Evolutionary conservation across 306 rosid species (phyloP).

Genomic region (Lupinus albus): DNA sequence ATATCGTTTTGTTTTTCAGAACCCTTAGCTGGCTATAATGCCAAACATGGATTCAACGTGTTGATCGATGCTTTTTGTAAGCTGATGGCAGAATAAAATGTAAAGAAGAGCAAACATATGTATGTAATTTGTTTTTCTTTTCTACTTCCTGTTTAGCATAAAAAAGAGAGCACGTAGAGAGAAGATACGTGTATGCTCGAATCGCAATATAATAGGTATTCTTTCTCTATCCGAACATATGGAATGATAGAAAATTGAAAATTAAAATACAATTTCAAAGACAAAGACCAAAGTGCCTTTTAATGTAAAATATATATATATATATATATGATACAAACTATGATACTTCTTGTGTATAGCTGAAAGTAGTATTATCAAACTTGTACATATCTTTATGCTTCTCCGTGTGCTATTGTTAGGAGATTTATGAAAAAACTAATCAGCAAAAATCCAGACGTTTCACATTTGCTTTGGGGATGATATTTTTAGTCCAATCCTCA

Average conservation of each 20-base stretch:
- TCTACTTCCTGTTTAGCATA: not conserved
- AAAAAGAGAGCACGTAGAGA: not conserved
- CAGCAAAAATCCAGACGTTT: not conserved
- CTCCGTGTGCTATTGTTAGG: not conserved
- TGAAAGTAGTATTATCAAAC: not conserved
- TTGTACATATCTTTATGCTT: not conserved
- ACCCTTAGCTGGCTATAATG: not conserved
- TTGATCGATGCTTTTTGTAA: not conserved
- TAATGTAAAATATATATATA: not conserved
- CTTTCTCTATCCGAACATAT: not conserved
- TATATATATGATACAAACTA: not conserved
- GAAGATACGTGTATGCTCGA: not conserved
- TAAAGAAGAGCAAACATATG: conserved; percentile 4
- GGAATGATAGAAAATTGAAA: not conserved
- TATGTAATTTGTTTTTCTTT: not conserved
- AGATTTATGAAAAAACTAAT: not conserved
- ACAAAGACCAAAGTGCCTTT: not conserved
- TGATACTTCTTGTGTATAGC: not conserved
- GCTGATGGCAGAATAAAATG: conserved; percentile 23
- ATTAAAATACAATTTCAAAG: not conserved
- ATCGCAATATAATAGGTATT: not conserved
- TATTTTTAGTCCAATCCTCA: not conserved
- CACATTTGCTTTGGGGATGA: not conserved
- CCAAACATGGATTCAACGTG: not conserved
- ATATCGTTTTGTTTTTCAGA: not conserved